Base-by-base conservation (phyloP, 345 rosid genomes). In the Acer saccharum region DNA sequence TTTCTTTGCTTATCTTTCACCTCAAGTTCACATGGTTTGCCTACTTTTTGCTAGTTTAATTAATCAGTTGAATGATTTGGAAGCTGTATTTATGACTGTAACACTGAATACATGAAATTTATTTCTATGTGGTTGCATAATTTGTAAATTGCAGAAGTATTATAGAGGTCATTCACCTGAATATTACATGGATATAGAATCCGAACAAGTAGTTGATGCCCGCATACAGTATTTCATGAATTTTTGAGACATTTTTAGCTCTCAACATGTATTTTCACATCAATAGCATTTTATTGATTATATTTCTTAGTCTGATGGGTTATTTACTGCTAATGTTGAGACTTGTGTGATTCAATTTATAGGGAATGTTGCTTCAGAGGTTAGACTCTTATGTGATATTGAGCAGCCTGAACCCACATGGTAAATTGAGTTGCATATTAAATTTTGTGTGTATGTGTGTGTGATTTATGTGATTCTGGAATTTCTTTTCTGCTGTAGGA, bases 331-430 rank as follows among this genome's bases (percentile, higher is more conserved):
- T 75, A 23, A 74, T 14, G 12, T 69, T 61, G 20, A 27, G 57
- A 52, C 29, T 18, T 65, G 61, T 68, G 58, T 72, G 54, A 61
- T 32, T 70, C 27, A 39, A 65, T 80, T 74, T 81, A 13, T 85
- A 92, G 98, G 98, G 41, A 78, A 73, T 76, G 95, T 87, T 29
- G 1, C 88, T 55, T 96, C 98, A 17, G 98, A 96, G 72, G 90
- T 94, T 84, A 87, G 92, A 78, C 88, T 96, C 77, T 82, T 96
- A 73, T 94, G 98, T 83, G 97, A 96, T 82, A 95, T 96, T 81
- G 97, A 88, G 81, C 97, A 87, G 84, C 82, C 93, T 29, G 98
- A 96, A 75, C 92, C 95, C 18, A 83, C 92, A 43, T 96, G 99
- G 98, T 91, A 93, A 76, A 39, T 14, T 50, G 6, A 13, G 55